Conservation (phyloP, 352 stramenopile species). For the Phytophthora rubi region DNA sequence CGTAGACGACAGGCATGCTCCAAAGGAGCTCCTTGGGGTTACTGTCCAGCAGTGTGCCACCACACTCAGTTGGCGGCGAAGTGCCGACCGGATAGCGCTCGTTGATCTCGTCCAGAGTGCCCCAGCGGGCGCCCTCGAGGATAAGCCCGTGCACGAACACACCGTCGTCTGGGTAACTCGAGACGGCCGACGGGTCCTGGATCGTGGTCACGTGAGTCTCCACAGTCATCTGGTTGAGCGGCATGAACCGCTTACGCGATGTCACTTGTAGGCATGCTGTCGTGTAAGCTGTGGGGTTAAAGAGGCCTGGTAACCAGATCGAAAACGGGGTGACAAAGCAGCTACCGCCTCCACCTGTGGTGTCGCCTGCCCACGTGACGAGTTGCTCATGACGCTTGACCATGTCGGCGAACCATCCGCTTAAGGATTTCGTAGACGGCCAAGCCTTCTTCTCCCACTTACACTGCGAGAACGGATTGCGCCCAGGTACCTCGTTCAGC, state of each 20-base stretch:
- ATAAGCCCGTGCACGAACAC: conserved; percentile 96
- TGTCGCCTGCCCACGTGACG: conserved; percentile 84
- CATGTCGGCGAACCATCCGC: conserved; percentile 94
- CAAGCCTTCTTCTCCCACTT: conserved; percentile 97
- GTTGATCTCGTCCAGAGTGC: conserved; percentile 86
- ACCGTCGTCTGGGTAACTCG: conserved; percentile 89
- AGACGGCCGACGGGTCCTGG: conserved; percentile 82
- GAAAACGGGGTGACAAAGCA: conserved; percentile 91
- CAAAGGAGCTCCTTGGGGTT: conserved; percentile 96
- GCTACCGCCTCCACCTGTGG: conserved; percentile 26
- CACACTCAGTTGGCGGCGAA: conserved; percentile 85
- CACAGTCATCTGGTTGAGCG: conserved; percentile 96
- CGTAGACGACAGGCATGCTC: conserved; percentile 93
- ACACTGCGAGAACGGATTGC: conserved; percentile 96
- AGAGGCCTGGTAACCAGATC: conserved; percentile 96
- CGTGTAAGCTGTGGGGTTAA: conserved; percentile 96
- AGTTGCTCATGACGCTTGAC: conserved; percentile 92
- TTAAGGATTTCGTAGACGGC: conserved; percentile 94
- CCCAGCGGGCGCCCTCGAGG: conserved; percentile 96
- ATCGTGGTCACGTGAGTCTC: conserved; percentile 97
- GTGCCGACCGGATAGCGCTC: conserved; percentile 89
- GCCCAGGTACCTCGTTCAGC: conserved; percentile 94
- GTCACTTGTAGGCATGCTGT: conserved; percentile 96
- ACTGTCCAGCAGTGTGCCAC: conserved; percentile 92
- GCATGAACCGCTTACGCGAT: conserved; percentile 90